Evolutionary conservation across 176 grass and related monocot species (phyloP).

Genomic region (Calamus simplicifolius): DNA sequence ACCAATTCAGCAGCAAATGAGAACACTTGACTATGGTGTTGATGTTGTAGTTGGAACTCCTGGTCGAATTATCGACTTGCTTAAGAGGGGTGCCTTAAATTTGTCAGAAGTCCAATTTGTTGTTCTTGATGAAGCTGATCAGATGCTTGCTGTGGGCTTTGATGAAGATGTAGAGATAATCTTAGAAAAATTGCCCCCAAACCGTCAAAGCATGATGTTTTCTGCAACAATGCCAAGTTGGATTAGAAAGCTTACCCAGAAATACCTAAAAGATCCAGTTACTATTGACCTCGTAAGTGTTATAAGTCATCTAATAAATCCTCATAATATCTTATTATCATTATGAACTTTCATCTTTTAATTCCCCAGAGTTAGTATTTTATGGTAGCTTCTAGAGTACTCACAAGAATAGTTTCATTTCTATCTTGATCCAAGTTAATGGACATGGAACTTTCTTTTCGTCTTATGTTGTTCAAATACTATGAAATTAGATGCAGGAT

Average conservation of each 20-base stretch:
- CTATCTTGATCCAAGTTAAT: too few species aligned
- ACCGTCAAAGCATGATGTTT: slow-evolving; percentile 93
- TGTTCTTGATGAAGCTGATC: slow-evolving; percentile 97
- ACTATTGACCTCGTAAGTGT: slow-evolving; percentile 81
- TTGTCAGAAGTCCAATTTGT: slow-evolving; percentile 66
- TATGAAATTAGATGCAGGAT: too few species aligned
- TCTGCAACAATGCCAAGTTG: slow-evolving; percentile 94
- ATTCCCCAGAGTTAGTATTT: too few species aligned
- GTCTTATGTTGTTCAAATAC: too few species aligned
- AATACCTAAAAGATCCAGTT: slow-evolving; percentile 59
- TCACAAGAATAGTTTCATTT: too few species aligned
- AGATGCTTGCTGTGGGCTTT: slow-evolving; percentile 97
- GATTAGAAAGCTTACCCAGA: slow-evolving; percentile 79
- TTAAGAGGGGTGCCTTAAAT: slow-evolving; percentile 62
- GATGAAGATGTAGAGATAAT: slow-evolving; percentile 84
- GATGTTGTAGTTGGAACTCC: slow-evolving; percentile 90
- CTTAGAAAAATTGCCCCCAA: slow-evolving; percentile 46
- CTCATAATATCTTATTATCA: slow-evolving; percentile 1
- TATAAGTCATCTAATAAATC: background rate
- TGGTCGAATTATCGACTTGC: slow-evolving; percentile 82
- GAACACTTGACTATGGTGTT: slow-evolving; percentile 76
- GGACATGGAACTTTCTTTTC: too few species aligned
- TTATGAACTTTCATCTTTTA: too few species aligned
- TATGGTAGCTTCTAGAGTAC: too few species aligned
- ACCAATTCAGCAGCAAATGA: slow-evolving; percentile 83